Evolutionary conservation across 2,329 filamentous ascomycete genomes (phyloP).

Genomic region (Fusarium miscanthi): DNA sequence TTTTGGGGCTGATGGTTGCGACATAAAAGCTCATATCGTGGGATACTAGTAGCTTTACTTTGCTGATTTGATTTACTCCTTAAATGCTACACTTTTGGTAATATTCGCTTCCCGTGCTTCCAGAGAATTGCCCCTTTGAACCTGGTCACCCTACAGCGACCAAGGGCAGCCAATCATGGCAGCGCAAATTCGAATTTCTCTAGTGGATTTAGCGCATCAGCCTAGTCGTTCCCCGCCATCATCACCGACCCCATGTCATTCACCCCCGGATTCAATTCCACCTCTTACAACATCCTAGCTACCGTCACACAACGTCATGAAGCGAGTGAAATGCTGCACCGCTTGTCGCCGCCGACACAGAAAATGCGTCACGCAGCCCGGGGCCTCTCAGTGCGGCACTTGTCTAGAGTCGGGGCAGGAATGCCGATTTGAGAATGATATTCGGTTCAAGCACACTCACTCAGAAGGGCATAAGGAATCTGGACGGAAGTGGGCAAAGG

Average conservation of each 20-base stretch:
- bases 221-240: background rate
- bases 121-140: background rate
- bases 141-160: fast-evolving
- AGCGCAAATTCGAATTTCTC: fast-evolving
- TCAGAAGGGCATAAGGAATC: background rate
- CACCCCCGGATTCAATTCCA: background rate
- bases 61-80: background rate
- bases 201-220: background rate
- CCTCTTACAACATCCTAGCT: background rate
- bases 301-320: background rate
- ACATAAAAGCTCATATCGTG: background rate
- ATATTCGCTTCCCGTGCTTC: fast-evolving
- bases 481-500: background rate
- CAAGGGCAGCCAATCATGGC: fast-evolving
- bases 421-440: background rate
- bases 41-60: background rate
- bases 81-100: background rate
- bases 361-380: background rate
- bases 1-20: fast-evolving
- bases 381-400: background rate
- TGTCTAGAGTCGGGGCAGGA: background rate
- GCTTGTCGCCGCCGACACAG: constrained; percentile 4
- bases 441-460: constrained; percentile 4
- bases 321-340: background rate
- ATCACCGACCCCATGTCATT: fast-evolving